Conservation (phyloP, 2,329 filamentous ascomycete genomes). For the Microthyrium microscopicum region DNA sequence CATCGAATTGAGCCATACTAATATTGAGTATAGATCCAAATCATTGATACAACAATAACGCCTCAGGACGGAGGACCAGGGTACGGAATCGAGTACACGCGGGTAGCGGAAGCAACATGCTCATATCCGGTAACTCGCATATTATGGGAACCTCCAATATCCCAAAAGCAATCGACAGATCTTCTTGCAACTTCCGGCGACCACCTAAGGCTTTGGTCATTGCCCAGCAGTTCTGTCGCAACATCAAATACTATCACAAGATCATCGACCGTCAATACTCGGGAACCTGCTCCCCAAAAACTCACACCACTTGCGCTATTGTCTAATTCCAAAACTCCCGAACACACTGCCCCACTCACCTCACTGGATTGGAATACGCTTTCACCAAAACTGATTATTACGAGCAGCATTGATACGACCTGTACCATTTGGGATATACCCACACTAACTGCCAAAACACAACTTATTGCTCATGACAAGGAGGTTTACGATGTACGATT, state of each 20-base stretch:
- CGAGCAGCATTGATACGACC: slow-evolving; percentile 95
- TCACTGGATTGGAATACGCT: slow-evolving; percentile 97
- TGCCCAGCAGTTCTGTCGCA: slow-evolving; percentile 39
- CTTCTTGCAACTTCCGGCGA: slow-evolving; percentile 89
- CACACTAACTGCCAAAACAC: slow-evolving; percentile 91
- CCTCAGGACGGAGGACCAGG: slow-evolving; percentile 54
- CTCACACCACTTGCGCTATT: slow-evolving; percentile 81
- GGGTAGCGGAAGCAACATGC: slow-evolving; percentile 89
- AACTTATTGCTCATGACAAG: slow-evolving; percentile 96
- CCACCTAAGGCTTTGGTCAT: slow-evolving; percentile 82
- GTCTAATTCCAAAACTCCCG: slow-evolving; percentile 95
- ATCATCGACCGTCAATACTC: slow-evolving; percentile 44
- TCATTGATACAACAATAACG: slow-evolving; percentile 70
- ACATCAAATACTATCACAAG: slow-evolving; percentile 50
- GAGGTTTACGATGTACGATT: slow-evolving; percentile 98
- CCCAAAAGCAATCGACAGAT: slow-evolving; percentile 89
- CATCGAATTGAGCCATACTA: neutral
- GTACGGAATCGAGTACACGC: slow-evolving; percentile 74
- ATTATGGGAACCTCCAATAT: slow-evolving; percentile 88
- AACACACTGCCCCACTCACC: slow-evolving; percentile 91
- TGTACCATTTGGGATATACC: slow-evolving; percentile 99
- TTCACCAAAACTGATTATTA: slow-evolving; percentile 93
- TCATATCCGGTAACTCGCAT: slow-evolving; percentile 94
- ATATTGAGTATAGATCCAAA: slow-evolving; percentile 64
- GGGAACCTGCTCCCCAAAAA: slow-evolving; percentile 50